phyloP scores from a whole-genome alignment of 108 stramenopile species.

The Aureococcus anophagefferens region DNA sequence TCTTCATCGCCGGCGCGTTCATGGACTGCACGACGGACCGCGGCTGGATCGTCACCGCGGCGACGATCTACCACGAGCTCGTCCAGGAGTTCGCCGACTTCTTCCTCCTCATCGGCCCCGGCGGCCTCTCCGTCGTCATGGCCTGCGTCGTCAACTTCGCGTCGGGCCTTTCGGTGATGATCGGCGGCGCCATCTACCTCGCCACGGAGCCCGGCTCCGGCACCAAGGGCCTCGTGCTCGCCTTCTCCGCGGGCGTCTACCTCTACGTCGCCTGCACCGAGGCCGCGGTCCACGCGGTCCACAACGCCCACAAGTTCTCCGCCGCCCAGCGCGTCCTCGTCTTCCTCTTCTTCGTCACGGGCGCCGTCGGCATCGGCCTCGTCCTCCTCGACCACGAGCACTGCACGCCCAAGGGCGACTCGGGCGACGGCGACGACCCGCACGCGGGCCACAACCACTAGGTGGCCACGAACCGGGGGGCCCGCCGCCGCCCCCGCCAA shows the following conservation, averaged over 20 bases:
- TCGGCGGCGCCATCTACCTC: neutral
- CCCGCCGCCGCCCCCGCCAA: too few relatives aligned
- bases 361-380: slow-evolving; percentile 63
- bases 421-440: neutral
- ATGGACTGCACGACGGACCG: slow-evolving; percentile 34
- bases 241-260: slow-evolving; percentile 64
- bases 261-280: slow-evolving; percentile 55
- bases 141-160: slow-evolving; percentile 59
- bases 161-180: slow-evolving; percentile 29
- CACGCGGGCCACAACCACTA: slow-evolving; percentile 14
- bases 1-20: slow-evolving; percentile 68
- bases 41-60: slow-evolving; percentile 42
- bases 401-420: slow-evolving; percentile 27
- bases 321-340: neutral
- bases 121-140: slow-evolving; percentile 33
- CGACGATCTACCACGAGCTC: slow-evolving; percentile 64
- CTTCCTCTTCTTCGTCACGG: slow-evolving; percentile 38
- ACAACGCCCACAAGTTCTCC: neutral
- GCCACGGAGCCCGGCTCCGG: slow-evolving; percentile 30
- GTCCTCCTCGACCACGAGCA: slow-evolving; percentile 71
- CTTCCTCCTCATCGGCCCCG: slow-evolving; percentile 53
- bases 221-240: slow-evolving; percentile 52
- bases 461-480: too few relatives aligned
- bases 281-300: slow-evolving; percentile 39
- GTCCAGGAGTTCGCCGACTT: slow-evolving; percentile 75